Base-by-base conservation (phyloP, 2,329 filamentous ascomycete species). In the Dactylonectria estremocensis region DNA sequence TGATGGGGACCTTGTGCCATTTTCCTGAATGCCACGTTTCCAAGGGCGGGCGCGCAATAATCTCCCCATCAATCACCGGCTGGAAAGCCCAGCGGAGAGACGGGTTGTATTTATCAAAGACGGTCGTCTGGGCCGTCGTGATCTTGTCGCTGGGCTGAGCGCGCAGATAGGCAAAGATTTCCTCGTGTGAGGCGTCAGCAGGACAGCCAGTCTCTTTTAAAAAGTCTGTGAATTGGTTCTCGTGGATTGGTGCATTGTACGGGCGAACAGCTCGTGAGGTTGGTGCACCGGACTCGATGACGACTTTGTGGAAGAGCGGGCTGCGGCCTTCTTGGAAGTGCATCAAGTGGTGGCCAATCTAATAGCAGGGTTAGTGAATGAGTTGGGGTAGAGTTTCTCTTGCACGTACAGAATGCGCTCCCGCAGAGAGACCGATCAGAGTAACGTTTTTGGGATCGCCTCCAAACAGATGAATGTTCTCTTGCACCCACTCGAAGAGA, bases 331-430 rank as follows among this genome's bases (percentile, higher is more conserved):
- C 74, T 81, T 78, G 71, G 28, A 78, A 80, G 61, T 84, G 80
- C 71, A 92, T 87, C 16, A 93, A 78, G 69, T 92, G 91, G 71
- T 93, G 91, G 1, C 91, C 91, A 67, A 92, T 88, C 88, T 91
- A 63, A 8, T 6, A 43, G 53, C 68, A 33, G 6, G 0, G 20
- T 60, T 53, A 72, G 57, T 45, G 13, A 49, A 4, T 6, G 13
- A 28, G 70, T 16, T 37, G 24, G 2, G 5, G 2, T 6, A 18
- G 2, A 2, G 3, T 2, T 3, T 7, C 9, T 1, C 0, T 3
- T 0, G 57, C 7, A 71, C 69, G 66, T 77, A 86, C 83, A 13
- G 85, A 87, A 72, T 89, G 87, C 8, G 83, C 86, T 40, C 86
- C 86, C 4, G 86, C 86, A 60, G 83, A 85, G 1, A 77, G 69